phyloP scores from a whole-genome alignment of 257 asterid genomes.

The Solanum pimpinellifolium region DNA sequence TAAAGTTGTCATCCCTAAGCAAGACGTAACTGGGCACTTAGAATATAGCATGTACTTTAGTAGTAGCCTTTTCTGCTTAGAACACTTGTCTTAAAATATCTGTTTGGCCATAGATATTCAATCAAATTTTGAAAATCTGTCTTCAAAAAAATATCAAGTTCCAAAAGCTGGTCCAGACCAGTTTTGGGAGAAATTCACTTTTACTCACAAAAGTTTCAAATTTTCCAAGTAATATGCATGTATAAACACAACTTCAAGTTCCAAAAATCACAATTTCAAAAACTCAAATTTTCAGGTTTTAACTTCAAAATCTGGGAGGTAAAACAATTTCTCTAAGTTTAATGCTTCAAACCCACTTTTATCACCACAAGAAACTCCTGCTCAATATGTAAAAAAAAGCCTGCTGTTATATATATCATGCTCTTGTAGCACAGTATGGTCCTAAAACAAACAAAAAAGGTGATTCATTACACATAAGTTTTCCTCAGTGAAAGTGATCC shows the following conservation, averaged over 20 bases:
- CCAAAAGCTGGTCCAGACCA: background rate
- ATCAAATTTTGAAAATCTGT: background rate
- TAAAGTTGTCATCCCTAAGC: background rate
- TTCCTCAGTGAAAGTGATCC: background rate
- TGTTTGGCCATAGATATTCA: background rate
- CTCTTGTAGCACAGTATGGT: background rate
- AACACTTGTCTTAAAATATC: background rate
- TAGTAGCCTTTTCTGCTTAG: background rate
- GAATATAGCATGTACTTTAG: background rate
- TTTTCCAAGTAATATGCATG: background rate
- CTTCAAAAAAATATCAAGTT: background rate
- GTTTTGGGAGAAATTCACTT: background rate
- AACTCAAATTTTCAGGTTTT: background rate
- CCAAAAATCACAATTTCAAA: background rate
- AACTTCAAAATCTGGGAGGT: background rate
- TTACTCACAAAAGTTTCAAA: background rate
- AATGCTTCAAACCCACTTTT: background rate
- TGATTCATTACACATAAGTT: background rate
- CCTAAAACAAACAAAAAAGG: background rate
- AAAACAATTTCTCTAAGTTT: background rate
- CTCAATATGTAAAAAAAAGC: background rate
- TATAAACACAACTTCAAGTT: background rate
- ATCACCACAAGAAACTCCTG: background rate
- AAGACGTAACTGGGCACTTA: background rate
- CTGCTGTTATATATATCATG: background rate